phyloP scores from a whole-genome alignment of 2,329 filamentous ascomycete genomes.

The Fusarium palustre region DNA sequence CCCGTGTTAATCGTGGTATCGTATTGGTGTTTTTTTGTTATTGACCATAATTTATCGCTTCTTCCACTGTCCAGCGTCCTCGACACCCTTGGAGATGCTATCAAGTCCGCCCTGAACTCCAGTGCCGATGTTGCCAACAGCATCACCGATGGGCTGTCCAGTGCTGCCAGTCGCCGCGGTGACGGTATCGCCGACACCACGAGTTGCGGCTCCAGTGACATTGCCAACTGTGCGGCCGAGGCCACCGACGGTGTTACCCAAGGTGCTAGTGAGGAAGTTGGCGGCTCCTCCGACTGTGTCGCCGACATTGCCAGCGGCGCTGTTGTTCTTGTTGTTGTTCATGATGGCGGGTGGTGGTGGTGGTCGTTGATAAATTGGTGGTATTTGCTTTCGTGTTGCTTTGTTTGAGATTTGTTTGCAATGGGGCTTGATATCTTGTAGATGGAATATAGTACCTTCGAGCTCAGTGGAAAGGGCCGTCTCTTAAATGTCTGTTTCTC shows the following conservation, averaged over 20 bases:
- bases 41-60: conserved; percentile 42
- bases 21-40: background rate
- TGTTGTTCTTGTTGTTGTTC: conserved; percentile 43
- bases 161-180: conserved; percentile 64
- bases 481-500: conserved; percentile 21
- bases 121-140: conserved; percentile 63
- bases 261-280: conserved; percentile 55
- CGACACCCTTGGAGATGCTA: conserved; percentile 64
- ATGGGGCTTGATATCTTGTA: conserved; percentile 10
- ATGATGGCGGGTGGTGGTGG: conserved; percentile 29
- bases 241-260: conserved; percentile 58
- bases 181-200: conserved; percentile 68
- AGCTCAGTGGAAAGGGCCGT: conserved; percentile 6
- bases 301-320: conserved; percentile 48
- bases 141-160: conserved; percentile 67
- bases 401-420: background rate
- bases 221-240: conserved; percentile 56
- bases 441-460: background rate
- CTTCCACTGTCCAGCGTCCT: conserved; percentile 70
- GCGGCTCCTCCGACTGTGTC: conserved; percentile 52
- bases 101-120: conserved; percentile 65
- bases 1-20: background rate
- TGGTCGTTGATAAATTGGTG: background rate
- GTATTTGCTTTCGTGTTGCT: background rate
- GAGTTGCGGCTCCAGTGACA: conserved; percentile 63